phyloP scores from a whole-genome alignment of 306 rosid genomes.

The Sindora glabra region DNA sequence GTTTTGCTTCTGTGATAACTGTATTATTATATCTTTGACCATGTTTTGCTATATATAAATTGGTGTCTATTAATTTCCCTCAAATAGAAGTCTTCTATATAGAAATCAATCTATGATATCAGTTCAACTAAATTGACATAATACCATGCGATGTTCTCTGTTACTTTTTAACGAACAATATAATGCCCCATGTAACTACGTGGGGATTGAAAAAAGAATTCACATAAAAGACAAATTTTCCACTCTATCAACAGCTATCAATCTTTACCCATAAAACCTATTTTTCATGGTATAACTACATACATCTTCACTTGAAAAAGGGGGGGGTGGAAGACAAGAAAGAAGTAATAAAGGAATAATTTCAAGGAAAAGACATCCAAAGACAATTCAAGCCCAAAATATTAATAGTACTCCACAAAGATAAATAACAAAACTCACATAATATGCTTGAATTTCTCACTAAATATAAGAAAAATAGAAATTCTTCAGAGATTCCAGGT shows the following conservation, averaged over 20 bases:
- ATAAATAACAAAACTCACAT: neutral
- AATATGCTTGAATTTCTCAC: neutral
- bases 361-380: neutral
- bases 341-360: neutral
- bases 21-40: conserved; percentile 8
- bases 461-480: neutral
- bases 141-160: neutral
- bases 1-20: too few relatives aligned
- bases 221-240: conserved; percentile 3
- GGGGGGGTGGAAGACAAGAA: too few relatives aligned
- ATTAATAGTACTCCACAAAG: neutral
- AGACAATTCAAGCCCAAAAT: neutral
- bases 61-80: too few relatives aligned
- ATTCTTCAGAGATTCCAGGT: conserved; percentile 73
- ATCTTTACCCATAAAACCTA: neutral
- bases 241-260: conserved; percentile 3
- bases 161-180: conserved; percentile 2
- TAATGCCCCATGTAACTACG: neutral
- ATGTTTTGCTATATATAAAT: conserved; percentile 28
- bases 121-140: neutral
- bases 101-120: too few relatives aligned
- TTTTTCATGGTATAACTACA: neutral
- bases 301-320: neutral
- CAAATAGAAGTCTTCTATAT: conserved; percentile 15
- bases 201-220: neutral